A percentile compares a stretch with the other conserved stretches of the same genome.
phyloP scores from a whole-genome alignment of 73 alveolate genomes.

The Symbiodinium pilosum region DNA sequence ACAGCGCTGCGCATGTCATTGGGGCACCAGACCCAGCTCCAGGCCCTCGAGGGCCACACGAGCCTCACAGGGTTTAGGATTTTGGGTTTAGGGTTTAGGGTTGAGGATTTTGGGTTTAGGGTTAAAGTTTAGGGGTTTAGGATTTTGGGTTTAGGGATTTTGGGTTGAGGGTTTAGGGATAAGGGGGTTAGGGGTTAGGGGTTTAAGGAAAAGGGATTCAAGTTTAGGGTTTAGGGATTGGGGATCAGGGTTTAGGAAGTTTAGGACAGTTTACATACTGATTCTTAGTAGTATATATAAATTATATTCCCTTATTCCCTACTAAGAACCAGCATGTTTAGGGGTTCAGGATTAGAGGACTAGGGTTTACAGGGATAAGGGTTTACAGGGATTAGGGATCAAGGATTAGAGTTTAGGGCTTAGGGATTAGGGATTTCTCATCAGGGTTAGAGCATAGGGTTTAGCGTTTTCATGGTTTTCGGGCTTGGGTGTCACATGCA shows the following conservation, averaged over 20 bases:
- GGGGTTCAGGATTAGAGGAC: background rate
- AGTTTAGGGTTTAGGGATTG: background rate
- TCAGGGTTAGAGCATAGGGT: background rate
- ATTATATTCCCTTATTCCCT: too few relatives aligned
- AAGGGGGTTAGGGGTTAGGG: background rate
- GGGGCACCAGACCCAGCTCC: conserved; percentile 43
- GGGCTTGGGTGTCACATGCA: too few relatives aligned
- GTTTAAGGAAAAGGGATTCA: background rate
- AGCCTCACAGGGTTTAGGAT: conserved; percentile 28
- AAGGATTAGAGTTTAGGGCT: background rate
- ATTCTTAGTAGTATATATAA: too few relatives aligned
- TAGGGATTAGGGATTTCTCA: background rate
- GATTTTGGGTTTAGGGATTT: background rate
- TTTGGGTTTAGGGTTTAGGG: background rate
- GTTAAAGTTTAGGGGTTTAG: background rate
- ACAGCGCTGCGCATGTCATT: background rate
- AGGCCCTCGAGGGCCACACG: conserved; percentile 91
- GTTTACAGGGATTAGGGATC: background rate
- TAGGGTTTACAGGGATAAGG: background rate
- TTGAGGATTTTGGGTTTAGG: background rate
- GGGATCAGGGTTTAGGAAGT: too few relatives aligned
- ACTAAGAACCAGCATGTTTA: too few relatives aligned
- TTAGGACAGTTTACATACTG: too few relatives aligned
- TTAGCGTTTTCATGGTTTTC: background rate
- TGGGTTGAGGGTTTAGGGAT: background rate